These are phyloP conservation scores for Lodderomyces theae DNA, from an alignment of 1,139 yeast species.

Conservation along the genomic window DNA sequence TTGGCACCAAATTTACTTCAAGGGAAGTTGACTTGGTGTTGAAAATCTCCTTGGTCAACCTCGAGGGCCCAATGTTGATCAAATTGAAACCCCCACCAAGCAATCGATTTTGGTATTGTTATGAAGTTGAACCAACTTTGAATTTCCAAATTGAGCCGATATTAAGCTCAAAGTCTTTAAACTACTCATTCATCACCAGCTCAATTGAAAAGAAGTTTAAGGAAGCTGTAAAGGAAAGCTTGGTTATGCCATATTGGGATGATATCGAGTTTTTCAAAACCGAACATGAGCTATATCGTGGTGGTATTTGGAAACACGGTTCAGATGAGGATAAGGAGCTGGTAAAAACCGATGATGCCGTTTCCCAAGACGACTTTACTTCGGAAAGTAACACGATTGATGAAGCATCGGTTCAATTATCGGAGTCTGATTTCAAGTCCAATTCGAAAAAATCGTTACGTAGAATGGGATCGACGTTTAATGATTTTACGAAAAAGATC, in stretches of 20 bases:
- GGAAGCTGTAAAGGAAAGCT: constrained; percentile 73
- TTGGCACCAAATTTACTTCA: constrained; percentile 75
- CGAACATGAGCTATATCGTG: constrained; percentile 67
- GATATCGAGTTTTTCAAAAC: constrained; percentile 75
- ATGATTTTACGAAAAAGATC: constrained; percentile 35
- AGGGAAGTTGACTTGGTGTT: constrained; percentile 74
- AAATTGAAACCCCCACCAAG: constrained; percentile 87
- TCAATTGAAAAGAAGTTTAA: constrained; percentile 75
- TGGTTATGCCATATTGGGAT: constrained; percentile 87
- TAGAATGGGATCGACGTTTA: constrained; percentile 25
- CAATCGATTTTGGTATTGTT: constrained; percentile 85
- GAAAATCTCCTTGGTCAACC: constrained; percentile 62
- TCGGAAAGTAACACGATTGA: neutral
- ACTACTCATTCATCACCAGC: constrained; percentile 74
- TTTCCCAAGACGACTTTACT: neutral
- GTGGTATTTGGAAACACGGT: constrained; percentile 79
- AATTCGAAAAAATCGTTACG: constrained; percentile 3
- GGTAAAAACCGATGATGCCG: neutral
- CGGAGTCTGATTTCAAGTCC: constrained; percentile 7
- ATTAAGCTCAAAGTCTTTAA: constrained; percentile 77
- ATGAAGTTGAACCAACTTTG: constrained; percentile 74
- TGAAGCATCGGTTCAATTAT: constrained; percentile 1
- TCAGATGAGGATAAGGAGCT: constrained; percentile 4
- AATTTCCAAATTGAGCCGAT: constrained; percentile 81
- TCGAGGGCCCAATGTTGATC: constrained; percentile 73